Base-by-base conservation (phyloP, 371 early-diverging fungal genomes). In the Coemansia sp. region DNA sequence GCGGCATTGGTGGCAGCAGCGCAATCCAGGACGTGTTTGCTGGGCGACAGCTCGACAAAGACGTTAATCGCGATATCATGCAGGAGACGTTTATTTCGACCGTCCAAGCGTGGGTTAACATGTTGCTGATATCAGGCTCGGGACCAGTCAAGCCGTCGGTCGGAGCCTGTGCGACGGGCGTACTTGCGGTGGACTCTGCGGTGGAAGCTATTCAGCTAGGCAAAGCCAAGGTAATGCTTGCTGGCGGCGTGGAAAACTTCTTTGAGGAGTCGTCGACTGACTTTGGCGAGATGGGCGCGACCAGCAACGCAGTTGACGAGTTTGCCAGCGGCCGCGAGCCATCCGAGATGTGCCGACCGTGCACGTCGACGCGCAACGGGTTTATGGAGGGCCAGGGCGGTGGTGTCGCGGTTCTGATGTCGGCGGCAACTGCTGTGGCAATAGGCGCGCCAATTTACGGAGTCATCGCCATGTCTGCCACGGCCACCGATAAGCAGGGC, bases 61-160 rank as follows among this genome's bases (percentile, higher is more conserved):
- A 91, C 42, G 85, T 92, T 45, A 93, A 91, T 77, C 86, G 86
- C 75, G 97, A 95, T 72, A 88, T 91, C 58, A 78, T 97, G 55
- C 97, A 97, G 76, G 97, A 97, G 78, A 86, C 86, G 49, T 95
- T 95, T 84, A 95, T 95, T 80, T 94, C 94, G 83, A 97, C 97
- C 57, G 92, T 94, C 87, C 90, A 95, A 61, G 97, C 95, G 55
- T 96, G 95, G 95, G 83, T 96, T 72, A 96, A 96, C 84, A 85
- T 96, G 91, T 83, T 97, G 66, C 80, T 97, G 61, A 84, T 97
- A 38, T 94, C 94, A 8, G 87, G 94, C 4, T 90, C 95, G 10
- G 97, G 96, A 55, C 97, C 97, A 26, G 94, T 97, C 83, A 95
- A 94, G 87, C 94, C 94, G 3, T 92, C 94, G 12, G 95, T 93